A percentile compares a stretch with the other conserved stretches of the same genome.
phyloP scores from a whole-genome alignment of 2,329 filamentous ascomycete genomes.

The Phialophora macrospora region DNA sequence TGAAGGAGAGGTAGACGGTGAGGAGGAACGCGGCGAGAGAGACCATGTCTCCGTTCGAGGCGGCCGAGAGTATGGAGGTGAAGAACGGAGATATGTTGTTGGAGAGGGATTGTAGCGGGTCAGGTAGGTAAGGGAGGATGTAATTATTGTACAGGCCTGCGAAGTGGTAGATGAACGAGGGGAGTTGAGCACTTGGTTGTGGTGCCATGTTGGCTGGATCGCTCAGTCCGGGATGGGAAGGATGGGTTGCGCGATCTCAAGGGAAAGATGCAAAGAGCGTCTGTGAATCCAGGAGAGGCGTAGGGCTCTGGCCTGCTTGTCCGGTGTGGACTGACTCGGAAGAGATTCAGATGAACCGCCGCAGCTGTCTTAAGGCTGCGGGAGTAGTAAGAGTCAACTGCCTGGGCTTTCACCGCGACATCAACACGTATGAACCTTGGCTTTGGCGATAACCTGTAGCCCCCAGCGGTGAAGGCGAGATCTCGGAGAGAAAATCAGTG shows the following conservation, averaged over 20 bases:
- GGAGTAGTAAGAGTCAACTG: not conserved
- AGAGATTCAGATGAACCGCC: not conserved
- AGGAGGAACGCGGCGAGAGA: slow-evolving; percentile 35
- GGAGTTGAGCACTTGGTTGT: slow-evolving; percentile 9
- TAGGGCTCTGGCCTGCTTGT: not conserved
- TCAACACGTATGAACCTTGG: not conserved
- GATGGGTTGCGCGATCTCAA: not conserved
- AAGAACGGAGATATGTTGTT: slow-evolving; percentile 41
- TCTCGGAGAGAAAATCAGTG: not conserved
- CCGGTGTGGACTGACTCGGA: not conserved
- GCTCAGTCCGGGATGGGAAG: not conserved
- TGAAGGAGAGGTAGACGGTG: slow-evolving; percentile 32
- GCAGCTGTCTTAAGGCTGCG: too few relatives aligned
- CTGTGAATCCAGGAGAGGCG: not conserved
- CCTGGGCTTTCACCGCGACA: not conserved
- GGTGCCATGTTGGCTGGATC: slow-evolving; percentile 1
- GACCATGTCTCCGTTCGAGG: slow-evolving; percentile 31
- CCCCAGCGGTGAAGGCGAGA: not conserved
- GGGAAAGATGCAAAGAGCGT: not conserved
- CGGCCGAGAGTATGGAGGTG: slow-evolving; percentile 42
- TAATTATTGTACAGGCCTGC: slow-evolving; percentile 39
- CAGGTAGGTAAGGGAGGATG: slow-evolving; percentile 38
- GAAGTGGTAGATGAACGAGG: slow-evolving; percentile 36
- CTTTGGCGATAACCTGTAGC: not conserved
- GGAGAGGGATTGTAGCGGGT: slow-evolving; percentile 35